Evolutionary conservation across 768 basidiomycete species (phyloP), one percentile per base, ranked within the genome.

Genomic region (Pleurotus tuoliensis): DNA sequence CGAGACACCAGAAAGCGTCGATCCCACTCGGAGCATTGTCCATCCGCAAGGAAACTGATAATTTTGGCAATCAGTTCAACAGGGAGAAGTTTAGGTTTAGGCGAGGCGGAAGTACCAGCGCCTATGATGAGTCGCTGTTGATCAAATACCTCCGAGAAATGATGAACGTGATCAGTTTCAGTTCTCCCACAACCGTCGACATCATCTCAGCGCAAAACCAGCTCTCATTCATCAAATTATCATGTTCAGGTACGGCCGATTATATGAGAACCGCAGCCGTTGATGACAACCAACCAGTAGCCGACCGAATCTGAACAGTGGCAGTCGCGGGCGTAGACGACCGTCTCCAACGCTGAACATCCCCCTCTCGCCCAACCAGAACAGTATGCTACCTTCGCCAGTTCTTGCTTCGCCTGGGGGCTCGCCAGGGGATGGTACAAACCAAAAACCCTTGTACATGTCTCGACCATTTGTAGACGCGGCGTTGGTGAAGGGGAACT

Each of bases 401-500:
- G 73, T 75, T 47, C 73, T 75, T 3, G 68, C 73, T 4, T 77
- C 76, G 15, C 76, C 76, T 11, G 68, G 71, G 8, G 68, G 63
- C 30, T 55, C 54, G 22, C 38, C 37, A 3, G 39, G 39, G 15
- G 39, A 34, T 8, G 22, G 38, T n/a, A 16, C 61, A 11, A 63
- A 64, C 9, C 61, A 65, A 30, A 92, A 90, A 61, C 88, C 91
- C 1, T 74, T 98, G 15, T 97, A 96, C 67, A 81, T 98, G 9
- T 96, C 90, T 70, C 90, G 90, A 54, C 95, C 95, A 3, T 98
- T 98, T 69, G 92, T 90, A 55, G 94, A 96, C 63, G 89, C 94
- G 1, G 93, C 96, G 0, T 81, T 98, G 44, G 95, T 98, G 58
- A 98, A 96, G 70, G 96, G 96, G 20, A 97, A 94, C 72, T 98